These are phyloP conservation scores for Prunus mume DNA, from an alignment of 306 rosid species.

Conservation along the genomic window DNA sequence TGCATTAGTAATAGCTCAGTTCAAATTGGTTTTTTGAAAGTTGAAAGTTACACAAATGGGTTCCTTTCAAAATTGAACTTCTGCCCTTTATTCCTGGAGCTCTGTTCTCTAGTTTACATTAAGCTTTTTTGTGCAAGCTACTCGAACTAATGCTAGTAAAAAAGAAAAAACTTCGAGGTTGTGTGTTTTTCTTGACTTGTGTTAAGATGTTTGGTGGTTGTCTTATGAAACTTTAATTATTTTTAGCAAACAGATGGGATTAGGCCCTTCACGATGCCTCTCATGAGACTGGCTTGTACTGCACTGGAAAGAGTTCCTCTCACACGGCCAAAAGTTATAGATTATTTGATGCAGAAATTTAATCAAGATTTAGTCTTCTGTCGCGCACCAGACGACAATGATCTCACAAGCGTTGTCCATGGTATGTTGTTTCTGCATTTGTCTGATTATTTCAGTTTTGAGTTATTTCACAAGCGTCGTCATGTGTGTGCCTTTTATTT, in stretches of 20 bases:
- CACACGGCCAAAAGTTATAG: slow-evolving; percentile 71
- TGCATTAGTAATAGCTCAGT: not conserved
- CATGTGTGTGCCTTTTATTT: not conserved
- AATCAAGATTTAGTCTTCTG: slow-evolving; percentile 86
- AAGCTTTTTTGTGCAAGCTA: not conserved
- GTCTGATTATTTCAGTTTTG: not conserved
- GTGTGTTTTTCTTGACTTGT: not conserved
- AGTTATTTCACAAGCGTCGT: no score
- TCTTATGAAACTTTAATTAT: slow-evolving; percentile 22
- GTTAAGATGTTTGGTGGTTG: not conserved
- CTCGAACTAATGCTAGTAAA: not conserved
- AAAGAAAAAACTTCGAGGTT: not conserved
- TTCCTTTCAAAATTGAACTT: not conserved
- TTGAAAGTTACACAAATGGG: not conserved
- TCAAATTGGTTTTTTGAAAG: not conserved
- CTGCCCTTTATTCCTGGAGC: no score
- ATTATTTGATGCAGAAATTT: slow-evolving; percentile 69
- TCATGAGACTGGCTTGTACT: slow-evolving; percentile 90
- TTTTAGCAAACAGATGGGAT: slow-evolving; percentile 84
- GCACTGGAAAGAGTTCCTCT: slow-evolving; percentile 92
- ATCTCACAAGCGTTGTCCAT: slow-evolving; percentile 55
- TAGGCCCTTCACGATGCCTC: slow-evolving; percentile 97
- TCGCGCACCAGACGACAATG: slow-evolving; percentile 72
- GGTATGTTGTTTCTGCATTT: slow-evolving; percentile 45
- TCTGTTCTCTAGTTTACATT: not conserved